Evolutionary conservation across 495 filamentous ascomycete genomes (phyloP), one percentile per base, ranked within the genome.

Genomic region (Hyaloscypha bicolor): DNA sequence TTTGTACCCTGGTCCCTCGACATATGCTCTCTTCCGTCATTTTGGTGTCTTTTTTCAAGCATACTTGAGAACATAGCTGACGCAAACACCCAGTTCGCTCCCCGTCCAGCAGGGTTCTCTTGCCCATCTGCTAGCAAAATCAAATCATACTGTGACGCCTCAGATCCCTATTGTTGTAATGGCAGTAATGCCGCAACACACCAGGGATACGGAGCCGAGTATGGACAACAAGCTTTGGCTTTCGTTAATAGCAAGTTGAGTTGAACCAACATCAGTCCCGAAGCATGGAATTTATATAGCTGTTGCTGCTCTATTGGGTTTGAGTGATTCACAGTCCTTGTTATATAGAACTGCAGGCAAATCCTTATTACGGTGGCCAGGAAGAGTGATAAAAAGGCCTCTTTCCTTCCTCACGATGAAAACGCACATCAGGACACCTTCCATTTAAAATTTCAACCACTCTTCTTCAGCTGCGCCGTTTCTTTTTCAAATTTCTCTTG

Each of bases 141-240:
- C 63, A 73, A 87, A 73, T 85, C 80, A 9, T 89, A 88, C 80
- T 89, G 87, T 73, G 86, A 89, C 75, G 70, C 83, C 32, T 65
- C 84, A 11, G 87, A 89, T 73, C 87, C 87, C 9, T 88, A 88
- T 75, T 89, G 87, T 80, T 89, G 85, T 78, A 87, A 82, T 57
- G 86, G 87, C 61, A 87, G 76, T 74, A 76, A 89, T 69, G 79
- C 78, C 5, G 78, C 78, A 62, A 80, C 80, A 14, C 87, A 88
- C 73, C 81, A 88, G 72, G 79, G 82, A n/a, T 89, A 89, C 68
- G 86, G 82, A 29, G 73, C 72, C 63, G 81, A 85, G 71, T 89
- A 89, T 72, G 86, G 86, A 14, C 72, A 81, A 64, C 78, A 80
- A 68, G 86, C 86, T 9, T 70, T 88, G 6, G 69, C 75, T 9